Evolutionary conservation across 1,284 basidiomycete species (phyloP), one percentile per base, ranked within the genome.

Genomic region (Thelephora terrestris): DNA sequence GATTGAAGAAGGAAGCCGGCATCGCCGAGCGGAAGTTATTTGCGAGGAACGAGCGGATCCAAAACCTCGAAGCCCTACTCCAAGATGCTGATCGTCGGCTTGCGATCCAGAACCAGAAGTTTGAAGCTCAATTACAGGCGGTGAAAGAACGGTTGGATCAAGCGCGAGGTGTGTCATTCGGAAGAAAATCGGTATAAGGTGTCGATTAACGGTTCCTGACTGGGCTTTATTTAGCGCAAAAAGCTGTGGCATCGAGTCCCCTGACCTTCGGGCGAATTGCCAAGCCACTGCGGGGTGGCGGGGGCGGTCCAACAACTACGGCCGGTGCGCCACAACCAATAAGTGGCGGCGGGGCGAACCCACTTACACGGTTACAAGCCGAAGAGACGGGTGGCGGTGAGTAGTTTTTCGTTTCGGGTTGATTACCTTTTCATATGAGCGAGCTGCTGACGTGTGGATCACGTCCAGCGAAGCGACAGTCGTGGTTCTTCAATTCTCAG

Each of bases 1-100:
- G 86, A 18, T 74, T 99, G 58, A 99, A 99, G 80, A 97, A 96
- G 70, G 96, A 99, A 68, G 88, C 94, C 32, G 92, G 91, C 21
- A 89, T 96, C 55, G 91, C 95, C 45, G 96, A 99, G 69, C 85
- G 94, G 60, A 98, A 98, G 70, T 71, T 99, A 35, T 75, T 95
- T 55, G 91, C 94, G 24, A 81, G 96, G 46, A 98, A 97, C 64
- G 96, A 99, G 67, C 86, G 96, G 57, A 99, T 99, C 68, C 86
- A 91, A 69, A 93, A 91, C 64, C 75, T 99, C 54, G 96, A 99
- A 66, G 81, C 84, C 7, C 71, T 96, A 43, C 75, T 98, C 20
- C 89, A 91, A 62, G 93, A 97, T 58, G 91, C 93, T 38, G 94
- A 98, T 69, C 85, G 91, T 49, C 80, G 93, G 61, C 72, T 98